Base-by-base conservation (phyloP, 2,329 filamentous ascomycete species). In the Fusarium abutilonis region DNA sequence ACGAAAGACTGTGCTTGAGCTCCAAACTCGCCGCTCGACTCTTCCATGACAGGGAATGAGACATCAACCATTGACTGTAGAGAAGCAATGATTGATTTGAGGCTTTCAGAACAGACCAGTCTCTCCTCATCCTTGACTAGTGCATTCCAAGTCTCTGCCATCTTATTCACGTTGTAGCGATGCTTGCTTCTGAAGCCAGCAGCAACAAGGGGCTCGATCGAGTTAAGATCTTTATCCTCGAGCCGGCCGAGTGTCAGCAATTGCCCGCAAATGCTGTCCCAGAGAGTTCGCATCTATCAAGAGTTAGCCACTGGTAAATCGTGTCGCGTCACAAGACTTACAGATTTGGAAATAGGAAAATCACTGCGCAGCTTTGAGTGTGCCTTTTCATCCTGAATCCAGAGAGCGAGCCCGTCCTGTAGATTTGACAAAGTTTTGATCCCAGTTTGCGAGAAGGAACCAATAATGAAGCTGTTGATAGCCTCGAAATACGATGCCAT, bases 81-180 rank as follows among this genome's bases (percentile, higher is more conserved):
- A 14, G 83, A 83, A 23, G 83, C 78, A 31, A 97, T 78, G 2
- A 87, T 83, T 3, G 80, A 75, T 66, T 87, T 86, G 6, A 97
- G 79, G 28, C 78, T 79, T 10, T 83, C 75, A 0, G 92, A 89
- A 73, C 91, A 94, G 21, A 84, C 76, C 2, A 92, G 70, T 6
- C 77, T 76, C 4, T 85, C 79, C 35, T 84, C 81, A 14, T 83
- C 77, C 17, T 87, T 87, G 69, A 92, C 92, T 0, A 88, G 83
- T 0, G 76, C 72, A 65, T 93, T 93, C 92, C 92, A 97, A 60
- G 80, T 67, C 21, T 77, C 76, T 34, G 79, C 75, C 15, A 81
- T 76, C 70, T 71, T 80, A 73, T 75, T 86, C 60, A 78, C 90
- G 67, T 79, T 83, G 57, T 73, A 77, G 53, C 70, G 77, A 70